Conservation (phyloP, 495 filamentous ascomycete genomes). For the Hypoxylon trugodes region DNA sequence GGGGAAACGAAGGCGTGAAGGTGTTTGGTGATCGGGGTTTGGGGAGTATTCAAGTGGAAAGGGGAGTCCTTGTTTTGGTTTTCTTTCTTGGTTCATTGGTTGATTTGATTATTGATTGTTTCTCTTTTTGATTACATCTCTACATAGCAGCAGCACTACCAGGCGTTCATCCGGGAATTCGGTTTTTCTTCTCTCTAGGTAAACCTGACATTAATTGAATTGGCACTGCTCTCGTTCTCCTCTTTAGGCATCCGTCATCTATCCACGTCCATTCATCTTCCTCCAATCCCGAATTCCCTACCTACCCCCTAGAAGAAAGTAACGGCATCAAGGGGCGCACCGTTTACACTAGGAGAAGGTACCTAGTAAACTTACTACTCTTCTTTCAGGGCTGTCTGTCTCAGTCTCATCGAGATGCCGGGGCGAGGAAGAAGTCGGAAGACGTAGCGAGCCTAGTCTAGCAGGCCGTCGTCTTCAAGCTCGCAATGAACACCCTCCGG, state of each 20-base stretch:
- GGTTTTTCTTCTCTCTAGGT: slow-evolving; percentile 14
- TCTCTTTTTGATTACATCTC: slow-evolving; percentile 11
- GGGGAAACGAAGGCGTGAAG: slow-evolving; percentile 19
- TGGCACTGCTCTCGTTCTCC: slow-evolving; percentile 10
- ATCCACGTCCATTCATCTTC: too few species aligned
- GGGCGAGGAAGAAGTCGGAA: too few species aligned
- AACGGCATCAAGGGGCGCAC: too few species aligned
- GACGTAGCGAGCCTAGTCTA: not conserved
- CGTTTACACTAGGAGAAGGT: too few species aligned
- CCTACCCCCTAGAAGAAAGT: too few species aligned
- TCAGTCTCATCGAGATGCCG: too few species aligned
- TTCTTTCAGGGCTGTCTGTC: too few species aligned
- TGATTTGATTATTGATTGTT: slow-evolving; percentile 18
- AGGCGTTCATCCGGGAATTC: slow-evolving; percentile 26
- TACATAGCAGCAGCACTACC: slow-evolving; percentile 30
- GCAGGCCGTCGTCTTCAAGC: not conserved
- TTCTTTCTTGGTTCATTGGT: slow-evolving; percentile 18
- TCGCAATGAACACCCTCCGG: slow-evolving; percentile 5
- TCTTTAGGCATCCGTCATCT: too few species aligned
- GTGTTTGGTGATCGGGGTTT: slow-evolving; percentile 33
- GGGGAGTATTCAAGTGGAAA: slow-evolving; percentile 23
- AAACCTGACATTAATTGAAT: slow-evolving; percentile 21
- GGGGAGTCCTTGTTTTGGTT: slow-evolving; percentile 22
- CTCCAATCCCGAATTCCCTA: not conserved
- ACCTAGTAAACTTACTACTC: too few species aligned